Evolutionary conservation across 768 basidiomycete genomes (phyloP), one percentile per base, ranked within the genome.

Genomic region (Neoboletus brunneissimus): DNA sequence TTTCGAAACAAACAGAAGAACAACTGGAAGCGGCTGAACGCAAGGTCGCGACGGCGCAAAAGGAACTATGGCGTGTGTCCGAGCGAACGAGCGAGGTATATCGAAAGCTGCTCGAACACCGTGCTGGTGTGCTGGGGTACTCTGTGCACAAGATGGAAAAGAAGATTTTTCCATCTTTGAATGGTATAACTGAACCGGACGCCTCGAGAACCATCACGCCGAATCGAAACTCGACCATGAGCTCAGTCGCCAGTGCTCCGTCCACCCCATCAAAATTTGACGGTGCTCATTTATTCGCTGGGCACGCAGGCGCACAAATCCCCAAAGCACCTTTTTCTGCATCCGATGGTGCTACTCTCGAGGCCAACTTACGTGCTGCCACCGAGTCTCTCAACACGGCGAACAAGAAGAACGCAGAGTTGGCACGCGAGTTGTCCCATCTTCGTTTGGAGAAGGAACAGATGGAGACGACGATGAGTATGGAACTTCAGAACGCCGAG

Each of bases 201-300:
- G 35, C 57, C 44, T 84, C 82, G 31, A 82, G 82, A 2, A 78
- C 80, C 64, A 77, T 77, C 57, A 83, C 81, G 3, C 81, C 81
- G 0, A 79, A 73, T 59, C 72, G 78, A 32, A 81, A 72, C 55
- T 79, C 82, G 3, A 73, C 79, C 18, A 74, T 81, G 63, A 84
- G 81, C 62, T 81, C 83, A 0, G 71, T 73, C 22, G 73, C 76
- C 27, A 79, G 77, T 44, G 58, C 71, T 15, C 71, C 75, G 3
- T 74, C 79, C 1, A 71, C 78, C 13, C 73, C 81, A 6, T 73
- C 79, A n/a, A 83, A 82, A 38, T 94, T 94, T 67, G 89, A 91
- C 52, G 90, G 90, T 13, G 84, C 87, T 0, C 91, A 93, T 73
- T 77, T 94, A 51, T 93, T 93, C 60, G 89, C 93, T 0, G 91